Evolutionary conservation across 75 land plant genomes (phyloP).

Genomic region (Picea glauca): DNA sequence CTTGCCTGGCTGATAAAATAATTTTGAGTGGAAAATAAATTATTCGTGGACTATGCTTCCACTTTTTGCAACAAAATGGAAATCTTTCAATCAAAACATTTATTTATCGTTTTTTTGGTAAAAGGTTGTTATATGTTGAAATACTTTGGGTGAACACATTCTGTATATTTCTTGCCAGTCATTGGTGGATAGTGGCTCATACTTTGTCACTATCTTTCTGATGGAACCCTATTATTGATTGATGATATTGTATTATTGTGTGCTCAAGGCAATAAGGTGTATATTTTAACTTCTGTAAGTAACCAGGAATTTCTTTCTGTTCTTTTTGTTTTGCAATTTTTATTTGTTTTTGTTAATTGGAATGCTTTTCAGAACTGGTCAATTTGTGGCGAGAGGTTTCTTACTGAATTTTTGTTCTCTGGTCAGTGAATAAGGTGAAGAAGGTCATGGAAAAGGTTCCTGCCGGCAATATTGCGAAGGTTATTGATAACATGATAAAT

Average conservation of each 20-base stretch:
- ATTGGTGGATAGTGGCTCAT: too few species aligned
- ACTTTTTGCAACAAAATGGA: too few species aligned
- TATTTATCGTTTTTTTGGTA: too few species aligned
- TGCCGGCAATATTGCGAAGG: conserved; percentile 38
- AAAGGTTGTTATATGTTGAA: too few species aligned
- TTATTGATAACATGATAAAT: conserved; percentile 72
- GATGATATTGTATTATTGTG: neutral
- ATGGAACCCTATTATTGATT: neutral
- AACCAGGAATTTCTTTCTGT: neutral
- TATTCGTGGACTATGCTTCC: too few species aligned
- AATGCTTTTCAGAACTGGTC: neutral
- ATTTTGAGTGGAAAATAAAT: too few species aligned
- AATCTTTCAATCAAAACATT: too few species aligned
- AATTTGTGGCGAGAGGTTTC: neutral
- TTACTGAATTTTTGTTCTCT: neutral
- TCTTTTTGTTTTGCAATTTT: neutral
- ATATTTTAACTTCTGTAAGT: neutral
- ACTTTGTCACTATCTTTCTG: neutral
- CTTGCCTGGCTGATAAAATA: too few species aligned
- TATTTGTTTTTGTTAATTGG: neutral
- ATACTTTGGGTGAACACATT: too few species aligned
- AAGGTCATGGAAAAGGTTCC: conserved; percentile 67
- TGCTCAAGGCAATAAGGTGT: neutral
- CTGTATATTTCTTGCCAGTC: too few species aligned
- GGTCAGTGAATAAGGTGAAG: conserved; percentile 55